phyloP scores from a whole-genome alignment of 768 basidiomycete genomes.

The Lactifluus pinguis region DNA sequence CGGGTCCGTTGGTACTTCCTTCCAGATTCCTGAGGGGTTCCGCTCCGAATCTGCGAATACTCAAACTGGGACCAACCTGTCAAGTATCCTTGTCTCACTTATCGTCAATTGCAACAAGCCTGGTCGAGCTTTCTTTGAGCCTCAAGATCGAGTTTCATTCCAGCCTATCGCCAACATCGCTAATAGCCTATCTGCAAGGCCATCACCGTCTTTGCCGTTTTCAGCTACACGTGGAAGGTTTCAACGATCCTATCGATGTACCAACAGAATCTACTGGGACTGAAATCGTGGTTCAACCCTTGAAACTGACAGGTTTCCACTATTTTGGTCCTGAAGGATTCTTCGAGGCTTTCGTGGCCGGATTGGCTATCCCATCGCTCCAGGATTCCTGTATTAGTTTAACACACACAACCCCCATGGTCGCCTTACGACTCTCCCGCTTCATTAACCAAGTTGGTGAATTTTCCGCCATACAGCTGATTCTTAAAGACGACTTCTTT shows the following conservation, averaged over 20 bases:
- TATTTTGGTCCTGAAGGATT: not conserved
- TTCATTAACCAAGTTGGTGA: not conserved
- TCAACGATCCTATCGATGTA: no score
- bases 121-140: not conserved
- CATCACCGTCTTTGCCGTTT: not conserved
- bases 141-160: not conserved
- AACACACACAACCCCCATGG: accelerated
- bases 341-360: not conserved
- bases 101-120: not conserved
- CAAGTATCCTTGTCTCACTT: not conserved
- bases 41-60: not conserved
- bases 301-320: not conserved
- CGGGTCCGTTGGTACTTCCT: not conserved
- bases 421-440: not conserved
- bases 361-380: not conserved
- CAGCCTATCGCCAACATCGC: not conserved
- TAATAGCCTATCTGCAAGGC: not conserved
- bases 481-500: accelerated
- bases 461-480: not conserved
- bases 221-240: not conserved
- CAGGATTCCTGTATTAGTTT: not conserved
- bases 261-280: not conserved
- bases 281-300: not conserved
- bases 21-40: not conserved
- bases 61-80: not conserved